phyloP scores from a whole-genome alignment of 2,329 filamentous ascomycete species.

The Fusarium veterinarium region DNA sequence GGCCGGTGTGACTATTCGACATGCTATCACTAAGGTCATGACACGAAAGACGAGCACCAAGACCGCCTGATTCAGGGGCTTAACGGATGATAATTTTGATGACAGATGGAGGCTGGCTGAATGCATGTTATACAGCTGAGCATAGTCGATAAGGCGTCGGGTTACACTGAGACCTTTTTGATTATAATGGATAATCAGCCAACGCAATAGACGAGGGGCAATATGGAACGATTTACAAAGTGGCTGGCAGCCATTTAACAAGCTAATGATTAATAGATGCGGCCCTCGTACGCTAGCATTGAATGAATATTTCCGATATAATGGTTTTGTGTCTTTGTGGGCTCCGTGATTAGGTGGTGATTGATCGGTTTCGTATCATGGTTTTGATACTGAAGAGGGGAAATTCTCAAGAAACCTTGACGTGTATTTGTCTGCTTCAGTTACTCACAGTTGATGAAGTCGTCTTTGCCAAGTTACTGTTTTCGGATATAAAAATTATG shows the following conservation, averaged over 20 bases:
- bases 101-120: not conserved
- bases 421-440: not conserved
- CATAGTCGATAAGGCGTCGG: not conserved
- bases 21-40: conserved; percentile 95
- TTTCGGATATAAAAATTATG: not conserved
- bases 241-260: conserved; percentile 23
- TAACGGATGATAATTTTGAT: not conserved
- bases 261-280: conserved; percentile 46
- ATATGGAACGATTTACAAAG: conserved; percentile 22
- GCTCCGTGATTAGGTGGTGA: not conserved
- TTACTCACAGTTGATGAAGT: not conserved
- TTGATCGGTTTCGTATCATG: not conserved
- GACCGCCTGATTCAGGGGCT: conserved; percentile 18
- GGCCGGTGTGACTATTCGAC: conserved; percentile 85
- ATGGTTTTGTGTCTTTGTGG: not conserved
- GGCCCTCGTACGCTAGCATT: conserved; percentile 22
- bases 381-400: not conserved
- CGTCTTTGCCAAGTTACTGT: not conserved
- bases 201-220: conserved; percentile 10
- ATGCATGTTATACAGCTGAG: not conserved
- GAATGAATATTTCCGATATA: conserved; percentile 1
- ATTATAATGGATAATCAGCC: not conserved
- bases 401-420: not conserved
- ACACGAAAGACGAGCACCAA: conserved; percentile 67
- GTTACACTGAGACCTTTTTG: conserved; percentile 11